phyloP scores from a whole-genome alignment of 2,329 filamentous ascomycete genomes.

The Tolypocladium ovalisporum region DNA sequence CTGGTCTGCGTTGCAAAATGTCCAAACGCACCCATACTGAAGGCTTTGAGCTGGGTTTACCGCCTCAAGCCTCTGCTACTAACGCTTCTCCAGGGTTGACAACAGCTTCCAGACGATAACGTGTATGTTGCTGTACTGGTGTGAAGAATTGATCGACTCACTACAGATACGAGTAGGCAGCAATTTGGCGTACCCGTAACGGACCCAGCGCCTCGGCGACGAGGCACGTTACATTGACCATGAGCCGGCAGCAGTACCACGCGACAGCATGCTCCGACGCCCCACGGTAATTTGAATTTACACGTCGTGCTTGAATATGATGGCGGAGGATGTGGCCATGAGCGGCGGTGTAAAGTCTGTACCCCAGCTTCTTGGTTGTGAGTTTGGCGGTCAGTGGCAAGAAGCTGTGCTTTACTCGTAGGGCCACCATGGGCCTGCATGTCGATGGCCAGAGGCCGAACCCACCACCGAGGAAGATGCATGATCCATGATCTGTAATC shows the following conservation, averaged over 20 bases:
- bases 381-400: neutral
- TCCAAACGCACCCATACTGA: neutral
- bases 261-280: neutral
- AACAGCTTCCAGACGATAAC: neutral
- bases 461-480: neutral
- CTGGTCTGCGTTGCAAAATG: neutral
- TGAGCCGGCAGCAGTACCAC: neutral
- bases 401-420: neutral
- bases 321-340: neutral
- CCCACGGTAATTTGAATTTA: neutral
- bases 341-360: neutral
- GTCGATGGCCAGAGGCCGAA: neutral
- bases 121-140: neutral
- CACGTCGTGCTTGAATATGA: neutral
- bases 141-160: neutral
- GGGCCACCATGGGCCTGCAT: neutral
- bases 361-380: neutral
- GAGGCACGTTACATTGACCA: neutral
- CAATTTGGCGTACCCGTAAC: neutral
- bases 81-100: neutral
- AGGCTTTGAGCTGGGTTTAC: neutral
- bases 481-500: neutral
- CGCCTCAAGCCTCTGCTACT: neutral
- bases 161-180: no score
- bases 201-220: neutral